Base-by-base conservation (phyloP, 2,329 filamentous ascomycete species). In the Cladosporium sp. region DNA sequence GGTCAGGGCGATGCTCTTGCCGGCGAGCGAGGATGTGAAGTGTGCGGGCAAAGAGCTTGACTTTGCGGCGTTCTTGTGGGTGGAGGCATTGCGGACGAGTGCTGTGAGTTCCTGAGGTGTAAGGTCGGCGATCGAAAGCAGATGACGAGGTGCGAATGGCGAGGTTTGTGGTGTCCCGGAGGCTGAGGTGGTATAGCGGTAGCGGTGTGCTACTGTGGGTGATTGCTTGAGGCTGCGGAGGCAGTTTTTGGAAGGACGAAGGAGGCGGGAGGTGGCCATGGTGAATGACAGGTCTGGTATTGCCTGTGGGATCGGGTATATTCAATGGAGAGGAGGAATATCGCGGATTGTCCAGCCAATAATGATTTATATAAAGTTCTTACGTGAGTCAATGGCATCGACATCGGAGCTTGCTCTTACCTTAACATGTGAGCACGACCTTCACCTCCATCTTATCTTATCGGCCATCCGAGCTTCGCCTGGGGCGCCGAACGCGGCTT, bases 61-160 rank as follows among this genome's bases (percentile, higher is more conserved):
- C 78, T 96, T 96, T 81, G 94, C 87, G 65, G 87, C 83, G 64
- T 86, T 79, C 79, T 98, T 98, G 81, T 92, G 87, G 52, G 85
- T 80, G 28, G 87, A 84, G 60, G 92, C 94, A 87, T 94, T 94
- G 76, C 89, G 88, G 66, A 99, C 89, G 65, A 99, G 86, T 28
- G 87, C 88, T 37, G 88, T 87, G 73, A 99, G 88, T 80, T 99
- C 95, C 55, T 84, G 80, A 7, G 92, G 85, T 1, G 89, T 89
- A 66, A 99, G 85, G 76, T 99, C 93, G 62, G 89, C 88, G 74
- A 97, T 97, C 64, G 93, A 96, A 80, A 97, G 89, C 62, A 99
- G 84, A 83, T 98, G 94, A 70, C 95, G 90, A 58, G 92, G 91
- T 23, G 86, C 82, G 73, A 85, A 85, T 12, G 85, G 83, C 6